phyloP scores from a whole-genome alignment of 1,284 basidiomycete genomes.

The Polyporus tsugae region DNA sequence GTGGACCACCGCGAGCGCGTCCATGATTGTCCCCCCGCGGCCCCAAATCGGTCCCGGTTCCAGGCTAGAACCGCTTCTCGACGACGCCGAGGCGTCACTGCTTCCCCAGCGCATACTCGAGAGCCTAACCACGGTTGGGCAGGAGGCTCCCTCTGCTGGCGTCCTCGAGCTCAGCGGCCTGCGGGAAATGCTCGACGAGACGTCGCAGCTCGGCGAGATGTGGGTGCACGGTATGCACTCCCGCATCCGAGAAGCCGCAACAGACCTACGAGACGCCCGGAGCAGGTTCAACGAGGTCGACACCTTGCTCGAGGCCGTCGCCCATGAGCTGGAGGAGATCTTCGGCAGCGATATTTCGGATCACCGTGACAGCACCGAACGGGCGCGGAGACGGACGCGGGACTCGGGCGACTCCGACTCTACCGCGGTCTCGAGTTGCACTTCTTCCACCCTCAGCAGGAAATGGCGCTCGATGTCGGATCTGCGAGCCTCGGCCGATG shows the following conservation, averaged over 20 bases:
- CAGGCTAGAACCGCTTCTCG: slow-evolving; percentile 11
- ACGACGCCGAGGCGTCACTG: slow-evolving; percentile 53
- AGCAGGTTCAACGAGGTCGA: slow-evolving; percentile 45
- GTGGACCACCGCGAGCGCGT: slow-evolving; percentile 27
- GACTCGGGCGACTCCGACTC: slow-evolving; percentile 41
- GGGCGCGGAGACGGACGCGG: slow-evolving; percentile 38
- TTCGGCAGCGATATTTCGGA: slow-evolving; percentile 34
- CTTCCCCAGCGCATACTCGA: slow-evolving; percentile 59
- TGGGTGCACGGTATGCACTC: slow-evolving; percentile 58
- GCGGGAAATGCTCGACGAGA: slow-evolving; percentile 55
- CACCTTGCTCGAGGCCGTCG: slow-evolving; percentile 46
- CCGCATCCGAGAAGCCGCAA: slow-evolving; percentile 57
- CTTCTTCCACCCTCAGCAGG: slow-evolving; percentile 26
- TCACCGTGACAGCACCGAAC: slow-evolving; percentile 33
- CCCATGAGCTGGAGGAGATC: slow-evolving; percentile 51
- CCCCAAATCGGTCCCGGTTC: slow-evolving; percentile 15
- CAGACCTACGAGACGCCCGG: slow-evolving; percentile 57
- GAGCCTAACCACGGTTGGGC: slow-evolving; percentile 58
- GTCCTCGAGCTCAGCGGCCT: slow-evolving; percentile 50
- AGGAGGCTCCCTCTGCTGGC: slow-evolving; percentile 34
- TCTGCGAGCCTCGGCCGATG: slow-evolving; percentile 24
- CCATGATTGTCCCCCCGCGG: slow-evolving; percentile 12
- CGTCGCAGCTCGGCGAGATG: slow-evolving; percentile 51
- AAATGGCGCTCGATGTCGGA: slow-evolving; percentile 40
- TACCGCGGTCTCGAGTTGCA: slow-evolving; percentile 38